phyloP scores from a whole-genome alignment of 208 protist genomes.

The Leptomonas pyrrhocoris region DNA sequence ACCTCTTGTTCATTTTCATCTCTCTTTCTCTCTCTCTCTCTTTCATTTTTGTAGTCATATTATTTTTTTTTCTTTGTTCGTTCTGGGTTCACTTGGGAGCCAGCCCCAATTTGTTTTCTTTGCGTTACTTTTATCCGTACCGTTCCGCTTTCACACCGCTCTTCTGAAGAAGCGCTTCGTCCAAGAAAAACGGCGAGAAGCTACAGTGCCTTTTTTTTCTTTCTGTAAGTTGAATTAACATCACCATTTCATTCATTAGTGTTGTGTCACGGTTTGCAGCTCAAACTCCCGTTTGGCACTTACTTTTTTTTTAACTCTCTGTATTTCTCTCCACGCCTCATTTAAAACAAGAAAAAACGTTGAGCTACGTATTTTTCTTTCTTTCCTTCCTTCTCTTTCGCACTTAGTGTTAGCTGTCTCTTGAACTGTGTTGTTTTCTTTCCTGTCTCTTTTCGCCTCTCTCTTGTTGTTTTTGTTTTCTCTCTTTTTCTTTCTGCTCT shows the following conservation, averaged over 20 bases:
- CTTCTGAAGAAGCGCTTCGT: too few relatives aligned
- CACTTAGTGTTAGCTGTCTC: background rate
- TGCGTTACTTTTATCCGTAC: too few relatives aligned
- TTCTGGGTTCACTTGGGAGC: background rate
- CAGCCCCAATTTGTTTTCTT: too few relatives aligned
- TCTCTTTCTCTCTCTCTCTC: background rate
- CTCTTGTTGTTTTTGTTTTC: slow-evolving; percentile 4
- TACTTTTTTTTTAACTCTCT: background rate
- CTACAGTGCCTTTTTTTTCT: background rate
- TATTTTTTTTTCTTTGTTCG: slow-evolving; percentile 10
- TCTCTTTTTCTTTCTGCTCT: background rate
- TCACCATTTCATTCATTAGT: background rate
- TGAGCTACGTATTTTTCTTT: background rate
- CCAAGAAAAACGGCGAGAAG: background rate
- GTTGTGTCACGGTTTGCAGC: background rate
- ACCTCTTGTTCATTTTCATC: background rate
- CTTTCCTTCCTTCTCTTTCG: background rate
- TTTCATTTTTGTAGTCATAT: background rate
- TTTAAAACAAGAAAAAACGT: background rate
- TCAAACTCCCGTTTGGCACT: background rate
- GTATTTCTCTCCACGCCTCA: too few relatives aligned
- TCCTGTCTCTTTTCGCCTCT: background rate
- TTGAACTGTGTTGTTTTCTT: slow-evolving; percentile 3
- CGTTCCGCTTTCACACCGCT: too few relatives aligned
- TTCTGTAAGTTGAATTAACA: background rate